These are phyloP conservation scores for Amanita thiersii DNA, from an alignment of 768 basidiomycete genomes.

Conservation along the genomic window DNA sequence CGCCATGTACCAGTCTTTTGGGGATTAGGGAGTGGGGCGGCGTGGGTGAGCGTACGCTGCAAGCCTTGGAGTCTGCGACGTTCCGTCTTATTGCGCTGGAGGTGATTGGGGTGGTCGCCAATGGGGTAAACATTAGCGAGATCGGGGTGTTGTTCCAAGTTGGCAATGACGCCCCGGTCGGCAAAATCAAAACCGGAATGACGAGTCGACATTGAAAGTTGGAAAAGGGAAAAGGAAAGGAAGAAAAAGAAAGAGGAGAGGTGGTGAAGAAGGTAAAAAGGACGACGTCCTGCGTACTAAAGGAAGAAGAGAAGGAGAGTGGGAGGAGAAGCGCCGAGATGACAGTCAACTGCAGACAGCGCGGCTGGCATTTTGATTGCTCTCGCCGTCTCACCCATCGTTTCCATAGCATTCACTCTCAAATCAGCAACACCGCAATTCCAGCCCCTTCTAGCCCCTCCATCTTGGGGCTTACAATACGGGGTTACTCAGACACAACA, in stretches of 20 bases:
- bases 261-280: conserved; percentile 11
- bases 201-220: conserved; percentile 26
- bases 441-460: not conserved
- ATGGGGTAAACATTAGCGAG: conserved; percentile 21
- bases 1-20: conserved; percentile 30
- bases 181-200: conserved; percentile 65
- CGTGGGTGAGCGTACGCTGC: conserved; percentile 48
- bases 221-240: no score
- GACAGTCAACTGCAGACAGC: not conserved
- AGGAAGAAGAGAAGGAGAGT: conserved; percentile 19
- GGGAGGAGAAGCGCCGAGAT: not conserved
- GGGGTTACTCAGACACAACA: not conserved
- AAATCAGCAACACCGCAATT: not conserved
- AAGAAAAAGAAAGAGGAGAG: no score
- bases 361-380: not conserved
- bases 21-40: conserved; percentile 17
- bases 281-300: conserved; percentile 32
- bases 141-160: conserved; percentile 48
- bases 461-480: not conserved
- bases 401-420: conserved; percentile 1
- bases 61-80: conserved; percentile 77
- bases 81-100: conserved; percentile 85
- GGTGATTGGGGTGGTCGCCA: conserved; percentile 31
- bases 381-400: not conserved
- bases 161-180: conserved; percentile 32